Percentiles rank a stretch among this genome's conserved stretches.
phyloP scores from a whole-genome alignment of 2,329 filamentous ascomycete genomes.

The Davidsoniella neocaledoniae region DNA sequence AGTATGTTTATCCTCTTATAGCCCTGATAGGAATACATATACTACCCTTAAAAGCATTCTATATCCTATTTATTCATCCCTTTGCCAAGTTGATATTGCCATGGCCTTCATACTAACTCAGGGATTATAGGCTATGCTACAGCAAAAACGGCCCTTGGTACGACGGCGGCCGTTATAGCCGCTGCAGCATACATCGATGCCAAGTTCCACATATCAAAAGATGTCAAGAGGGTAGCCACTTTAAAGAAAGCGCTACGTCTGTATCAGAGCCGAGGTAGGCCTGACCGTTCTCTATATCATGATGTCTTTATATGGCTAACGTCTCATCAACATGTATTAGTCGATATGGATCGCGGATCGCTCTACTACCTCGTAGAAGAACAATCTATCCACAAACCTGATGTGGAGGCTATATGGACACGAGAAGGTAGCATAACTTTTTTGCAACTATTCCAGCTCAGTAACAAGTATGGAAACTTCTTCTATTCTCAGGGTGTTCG shows the following conservation, averaged over 20 bases:
- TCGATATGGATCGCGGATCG: slow-evolving; percentile 32
- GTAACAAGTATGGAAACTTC: slow-evolving; percentile 44
- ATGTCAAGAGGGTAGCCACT: slow-evolving; percentile 32
- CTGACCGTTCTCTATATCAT: slow-evolving; percentile 12
- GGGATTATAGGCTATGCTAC: no score
- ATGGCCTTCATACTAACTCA: no score
- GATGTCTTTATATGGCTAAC: slow-evolving; percentile 4
- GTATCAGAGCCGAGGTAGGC: slow-evolving; percentile 30
- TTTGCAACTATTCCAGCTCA: slow-evolving; percentile 35
- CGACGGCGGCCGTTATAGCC: not conserved
- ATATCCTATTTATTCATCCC: no score
- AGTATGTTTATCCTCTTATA: no score
- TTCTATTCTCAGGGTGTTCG: slow-evolving; percentile 41
- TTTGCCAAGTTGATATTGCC: no score
- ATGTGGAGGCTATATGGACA: slow-evolving; percentile 50
- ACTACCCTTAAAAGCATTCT: no score
- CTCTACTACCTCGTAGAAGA: slow-evolving; percentile 51
- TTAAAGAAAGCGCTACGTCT: slow-evolving; percentile 26
- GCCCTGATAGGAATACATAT: no score
- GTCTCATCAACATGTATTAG: slow-evolving; percentile 14
- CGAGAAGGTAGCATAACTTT: slow-evolving; percentile 43
- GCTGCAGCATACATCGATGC: slow-evolving; percentile 41
- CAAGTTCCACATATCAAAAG: slow-evolving; percentile 49
- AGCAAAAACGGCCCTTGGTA: not conserved
- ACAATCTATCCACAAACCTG: slow-evolving; percentile 32